These are phyloP conservation scores for Microdochium paspali DNA, from an alignment of 2,329 filamentous ascomycete species.

Conservation along the genomic window DNA sequence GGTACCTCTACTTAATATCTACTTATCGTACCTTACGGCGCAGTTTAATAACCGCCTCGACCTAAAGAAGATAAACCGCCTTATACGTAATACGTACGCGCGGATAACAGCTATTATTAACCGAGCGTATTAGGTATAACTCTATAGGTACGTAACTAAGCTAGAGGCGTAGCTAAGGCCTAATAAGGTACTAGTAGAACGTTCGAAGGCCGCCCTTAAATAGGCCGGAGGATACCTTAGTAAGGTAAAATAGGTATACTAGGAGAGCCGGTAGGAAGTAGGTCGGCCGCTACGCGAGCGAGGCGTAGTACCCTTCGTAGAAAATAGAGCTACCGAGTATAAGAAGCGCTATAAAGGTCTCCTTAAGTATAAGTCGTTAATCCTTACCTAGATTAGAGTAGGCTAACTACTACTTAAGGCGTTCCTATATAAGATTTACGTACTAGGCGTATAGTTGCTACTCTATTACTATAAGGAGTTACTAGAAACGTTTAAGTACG, in stretches of 20 bases:
- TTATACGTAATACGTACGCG: neutral
- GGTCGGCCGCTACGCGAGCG: neutral
- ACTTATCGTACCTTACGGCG: neutral
- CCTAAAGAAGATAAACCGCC: neutral
- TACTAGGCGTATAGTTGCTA: neutral
- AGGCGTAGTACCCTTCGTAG: neutral
- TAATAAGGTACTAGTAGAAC: neutral
- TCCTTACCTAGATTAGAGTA: neutral
- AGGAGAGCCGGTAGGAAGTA: neutral
- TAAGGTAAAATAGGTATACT: neutral
- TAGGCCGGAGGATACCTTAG: neutral
- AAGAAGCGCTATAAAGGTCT: neutral
- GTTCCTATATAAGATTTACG: neutral
- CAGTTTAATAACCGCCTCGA: neutral
- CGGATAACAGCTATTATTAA: neutral
- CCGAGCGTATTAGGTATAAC: neutral
- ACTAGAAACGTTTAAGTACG: neutral
- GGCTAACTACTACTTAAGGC: neutral
- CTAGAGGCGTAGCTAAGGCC: neutral
- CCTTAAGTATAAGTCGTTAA: neutral
- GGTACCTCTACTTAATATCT: neutral
- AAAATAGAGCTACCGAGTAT: neutral
- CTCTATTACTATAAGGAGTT: neutral
- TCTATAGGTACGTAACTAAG: neutral
- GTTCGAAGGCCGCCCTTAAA: neutral